A percentile compares a stretch with the other conserved stretches of the same genome.
phyloP scores from a whole-genome alignment of 2,329 filamentous ascomycete species.

The Grosmannia huntii region DNA sequence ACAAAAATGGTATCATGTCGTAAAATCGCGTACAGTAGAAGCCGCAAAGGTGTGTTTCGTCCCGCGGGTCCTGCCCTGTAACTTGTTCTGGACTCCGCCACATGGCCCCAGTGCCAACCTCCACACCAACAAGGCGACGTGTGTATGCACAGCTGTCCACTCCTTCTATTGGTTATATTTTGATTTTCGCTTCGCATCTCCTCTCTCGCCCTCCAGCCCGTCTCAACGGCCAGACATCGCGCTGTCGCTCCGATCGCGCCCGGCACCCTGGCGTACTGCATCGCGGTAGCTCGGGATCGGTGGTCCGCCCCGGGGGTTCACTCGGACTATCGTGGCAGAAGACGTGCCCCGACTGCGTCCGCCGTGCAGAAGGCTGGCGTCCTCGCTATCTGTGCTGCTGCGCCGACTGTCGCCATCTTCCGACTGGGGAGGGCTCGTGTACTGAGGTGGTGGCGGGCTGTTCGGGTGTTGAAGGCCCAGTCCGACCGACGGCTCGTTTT shows the following conservation, averaged over 20 bases:
- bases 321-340: conserved; percentile 22
- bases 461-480: conserved; percentile 40
- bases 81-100: neutral
- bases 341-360: conserved; percentile 39
- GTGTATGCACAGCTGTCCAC: neutral
- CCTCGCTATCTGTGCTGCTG: conserved; percentile 45
- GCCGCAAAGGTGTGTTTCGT: neutral
- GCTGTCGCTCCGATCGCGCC: conserved; percentile 31
- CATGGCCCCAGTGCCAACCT: conserved; percentile 1
- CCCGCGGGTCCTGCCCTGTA: neutral
- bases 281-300: conserved; percentile 78
- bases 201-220: neutral
- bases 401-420: conserved; percentile 40
- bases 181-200: neutral
- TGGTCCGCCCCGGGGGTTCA: conserved; percentile 26
- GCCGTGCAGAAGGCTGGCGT: conserved; percentile 36
- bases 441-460: conserved; percentile 59
- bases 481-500: conserved; percentile 13
- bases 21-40: conserved; percentile 10
- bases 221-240: conserved; percentile 11
- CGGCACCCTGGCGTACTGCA: conserved; percentile 46
- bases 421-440: conserved; percentile 52
- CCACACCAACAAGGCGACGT: neutral
- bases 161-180: neutral
- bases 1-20: conserved; percentile 13